Conservation (phyloP, 75 land plant genomes). For the Cunninghamia lanceolata region DNA sequence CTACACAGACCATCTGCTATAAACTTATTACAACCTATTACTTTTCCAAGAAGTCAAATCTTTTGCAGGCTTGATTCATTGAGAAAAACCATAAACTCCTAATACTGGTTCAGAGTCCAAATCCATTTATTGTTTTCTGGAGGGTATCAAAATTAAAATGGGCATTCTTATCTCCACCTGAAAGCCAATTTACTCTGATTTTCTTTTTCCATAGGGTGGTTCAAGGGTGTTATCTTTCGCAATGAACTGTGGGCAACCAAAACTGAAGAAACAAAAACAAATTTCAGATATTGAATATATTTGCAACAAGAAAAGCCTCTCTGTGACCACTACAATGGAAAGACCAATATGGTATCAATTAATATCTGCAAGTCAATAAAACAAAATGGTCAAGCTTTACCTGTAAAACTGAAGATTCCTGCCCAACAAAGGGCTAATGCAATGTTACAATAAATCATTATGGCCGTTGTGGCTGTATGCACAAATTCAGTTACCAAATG, state of each 20-base stretch:
- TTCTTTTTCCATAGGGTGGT: constrained; percentile 12
- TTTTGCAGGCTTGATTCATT: not conserved
- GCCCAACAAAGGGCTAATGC: constrained; percentile 73
- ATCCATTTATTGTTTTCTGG: not conserved
- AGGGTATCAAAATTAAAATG: not conserved
- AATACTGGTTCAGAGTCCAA: not conserved
- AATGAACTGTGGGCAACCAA: constrained; percentile 71
- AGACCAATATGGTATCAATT: not conserved
- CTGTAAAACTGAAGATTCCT: constrained; percentile 61
- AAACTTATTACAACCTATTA: not conserved
- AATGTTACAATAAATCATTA: constrained; percentile 64
- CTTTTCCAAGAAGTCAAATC: not conserved
- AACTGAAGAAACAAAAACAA: constrained; percentile 33
- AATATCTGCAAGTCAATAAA: not conserved
- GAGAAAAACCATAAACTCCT: not conserved
- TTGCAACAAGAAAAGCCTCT: not conserved
- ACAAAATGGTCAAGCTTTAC: constrained; percentile 24
- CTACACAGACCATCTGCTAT: not conserved
- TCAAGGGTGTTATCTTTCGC: constrained; percentile 60
- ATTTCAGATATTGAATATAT: not conserved
- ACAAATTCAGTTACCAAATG: not conserved
- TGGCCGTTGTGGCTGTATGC: constrained; percentile 50
- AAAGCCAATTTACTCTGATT: not conserved
- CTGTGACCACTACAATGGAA: not conserved
- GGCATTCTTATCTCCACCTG: not conserved